These are phyloP conservation scores for Claviceps maximensis DNA, from an alignment of 2,329 filamentous ascomycete genomes.

Conservation along the genomic window DNA sequence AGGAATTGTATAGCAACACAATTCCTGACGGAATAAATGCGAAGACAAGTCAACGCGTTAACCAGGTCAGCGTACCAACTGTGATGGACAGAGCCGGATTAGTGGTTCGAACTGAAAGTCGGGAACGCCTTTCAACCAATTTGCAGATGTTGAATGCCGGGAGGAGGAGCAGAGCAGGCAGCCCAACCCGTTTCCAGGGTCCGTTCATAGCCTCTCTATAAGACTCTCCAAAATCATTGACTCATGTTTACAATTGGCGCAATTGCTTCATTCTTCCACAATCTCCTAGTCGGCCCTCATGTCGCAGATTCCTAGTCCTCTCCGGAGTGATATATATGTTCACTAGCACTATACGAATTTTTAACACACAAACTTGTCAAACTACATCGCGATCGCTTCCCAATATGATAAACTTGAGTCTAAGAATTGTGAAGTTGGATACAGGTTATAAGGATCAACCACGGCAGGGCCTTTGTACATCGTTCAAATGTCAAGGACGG, in stretches of 20 bases:
- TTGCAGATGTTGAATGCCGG: conserved; percentile 42
- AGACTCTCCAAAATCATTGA: conserved; percentile 20
- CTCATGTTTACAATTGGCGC: not conserved
- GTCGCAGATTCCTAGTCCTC: not conserved
- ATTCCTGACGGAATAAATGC: conserved; percentile 58
- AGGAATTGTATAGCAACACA: conserved; percentile 40
- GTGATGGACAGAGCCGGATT: conserved; percentile 57
- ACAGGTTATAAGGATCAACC: not conserved
- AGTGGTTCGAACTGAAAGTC: conserved; percentile 70
- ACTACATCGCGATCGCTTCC: not conserved
- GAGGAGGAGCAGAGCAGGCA: conserved; percentile 41
- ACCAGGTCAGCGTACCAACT: conserved; percentile 28
- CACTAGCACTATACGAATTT: too few relatives aligned
- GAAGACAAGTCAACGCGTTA: conserved; percentile 41
- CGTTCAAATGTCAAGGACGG: not conserved
- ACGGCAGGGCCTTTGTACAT: not conserved
- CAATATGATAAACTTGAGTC: not conserved
- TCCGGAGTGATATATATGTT: not conserved
- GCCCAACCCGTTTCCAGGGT: conserved; percentile 46
- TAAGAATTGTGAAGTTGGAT: not conserved
- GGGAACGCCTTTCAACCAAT: conserved; percentile 57
- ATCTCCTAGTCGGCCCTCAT: not conserved
- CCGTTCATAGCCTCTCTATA: conserved; percentile 38
- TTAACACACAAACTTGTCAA: not conserved
- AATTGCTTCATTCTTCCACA: not conserved